Percentiles rank a stretch among this genome's conserved stretches.
Conservation (phyloP, 306 rosid genomes). For the Gleditsia sinensis region DNA sequence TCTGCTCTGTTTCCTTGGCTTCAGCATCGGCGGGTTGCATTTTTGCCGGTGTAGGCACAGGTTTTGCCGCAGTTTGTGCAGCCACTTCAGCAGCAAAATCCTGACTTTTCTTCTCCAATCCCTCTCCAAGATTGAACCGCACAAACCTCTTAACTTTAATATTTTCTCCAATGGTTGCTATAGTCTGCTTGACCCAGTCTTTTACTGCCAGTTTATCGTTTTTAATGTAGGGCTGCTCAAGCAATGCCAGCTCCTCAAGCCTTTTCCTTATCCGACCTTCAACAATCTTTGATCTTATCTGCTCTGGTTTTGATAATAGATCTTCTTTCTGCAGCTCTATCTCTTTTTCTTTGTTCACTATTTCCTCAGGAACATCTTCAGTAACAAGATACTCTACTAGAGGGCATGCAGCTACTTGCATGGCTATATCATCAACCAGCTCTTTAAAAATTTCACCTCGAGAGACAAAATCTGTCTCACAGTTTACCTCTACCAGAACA, state of each 20-base stretch:
- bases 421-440: slow-evolving; percentile 94
- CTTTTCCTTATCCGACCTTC: slow-evolving; percentile 95
- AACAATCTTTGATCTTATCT: slow-evolving; percentile 84
- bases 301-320: slow-evolving; percentile 92
- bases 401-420: slow-evolving; percentile 99
- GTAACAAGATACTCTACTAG: slow-evolving; percentile 74
- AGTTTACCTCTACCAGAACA: slow-evolving; percentile 81
- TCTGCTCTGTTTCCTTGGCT: slow-evolving; percentile 61
- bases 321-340: slow-evolving; percentile 99
- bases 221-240: slow-evolving; percentile 95
- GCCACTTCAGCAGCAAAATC: slow-evolving; percentile 99
- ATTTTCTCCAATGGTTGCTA: slow-evolving; percentile 94
- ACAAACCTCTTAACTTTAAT: slow-evolving; percentile 93
- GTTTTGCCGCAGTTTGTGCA: slow-evolving; percentile 88
- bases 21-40: slow-evolving; percentile 59
- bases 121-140: slow-evolving; percentile 94
- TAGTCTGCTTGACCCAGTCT: slow-evolving; percentile 91
- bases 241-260: slow-evolving; percentile 89
- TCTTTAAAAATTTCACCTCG: slow-evolving; percentile 94
- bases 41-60: slow-evolving; percentile 47
- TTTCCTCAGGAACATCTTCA: slow-evolving; percentile 84
- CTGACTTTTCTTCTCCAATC: slow-evolving; percentile 95
- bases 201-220: slow-evolving; percentile 82
- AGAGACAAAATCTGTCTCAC: slow-evolving; percentile 98
- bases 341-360: slow-evolving; percentile 79